Base-by-base conservation (phyloP, 768 basidiomycete genomes). In the Lentinula sp. region DNA sequence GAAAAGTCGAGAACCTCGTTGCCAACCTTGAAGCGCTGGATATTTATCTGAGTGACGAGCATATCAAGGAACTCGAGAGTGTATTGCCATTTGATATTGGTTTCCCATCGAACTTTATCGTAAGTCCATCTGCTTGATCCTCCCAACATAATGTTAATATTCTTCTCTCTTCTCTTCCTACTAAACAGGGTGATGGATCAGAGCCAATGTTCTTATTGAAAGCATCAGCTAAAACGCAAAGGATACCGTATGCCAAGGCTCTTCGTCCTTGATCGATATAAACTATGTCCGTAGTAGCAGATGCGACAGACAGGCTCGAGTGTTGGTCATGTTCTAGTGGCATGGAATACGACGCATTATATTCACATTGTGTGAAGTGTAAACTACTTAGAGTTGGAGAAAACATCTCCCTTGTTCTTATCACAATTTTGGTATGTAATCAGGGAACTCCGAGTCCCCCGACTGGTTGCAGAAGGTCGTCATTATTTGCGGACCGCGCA, bases 1-100 rank as follows among this genome's bases (percentile, higher is more conserved):
- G 75, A 64, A 80, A 79, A 60, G 67, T 77, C 37, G 74, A 77
- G 66, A 74, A 79, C 16, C 62, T 80, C 18, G 46, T 66, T 39
- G 72, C 70, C 36, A 80, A 79, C 57, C 60, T 80, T 10, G 70
- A 77, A 53, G 78, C 77, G 6, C 64, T 80, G 15, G 68, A 71
- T 43, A 73, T 81, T 48, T 61, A 57, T 6, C 73, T 80, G 49
- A 69, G 72, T 0, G 65, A 67, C 0, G 76, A 74, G 55, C 77
- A 80, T n/a, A 71, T 77, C 52, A 63, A 66, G 50, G 68, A 63
- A 18, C 55, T 81, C 48, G 80, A 80, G 46, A 65, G 68, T 32
- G 60, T 72, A 4, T 1, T 69, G n/a, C 73, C 75, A 1, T 76
- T 79, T 61, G 70, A 76, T 43, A 60, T 58, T 37, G 79, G 79